Percentiles rank a stretch among this genome's conserved stretches.
These are phyloP conservation scores for Nematodospora anomalae DNA, from an alignment of 1,139 yeast species.

Conservation along the genomic window DNA sequence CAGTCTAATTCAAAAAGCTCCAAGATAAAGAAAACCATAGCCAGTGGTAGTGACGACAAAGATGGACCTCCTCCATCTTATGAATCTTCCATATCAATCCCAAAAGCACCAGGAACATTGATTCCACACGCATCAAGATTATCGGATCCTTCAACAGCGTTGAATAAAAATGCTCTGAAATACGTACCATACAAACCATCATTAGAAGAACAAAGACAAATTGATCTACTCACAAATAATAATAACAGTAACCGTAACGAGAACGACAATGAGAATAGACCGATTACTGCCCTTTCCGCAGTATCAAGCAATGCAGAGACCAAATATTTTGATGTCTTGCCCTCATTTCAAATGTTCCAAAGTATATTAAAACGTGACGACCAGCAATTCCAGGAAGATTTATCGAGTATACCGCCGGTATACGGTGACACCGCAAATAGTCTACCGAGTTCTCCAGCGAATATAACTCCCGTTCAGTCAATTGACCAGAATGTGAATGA, in stretches of 20 bases:
- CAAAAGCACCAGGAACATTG: no score
- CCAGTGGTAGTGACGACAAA: background rate
- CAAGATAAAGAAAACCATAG: background rate
- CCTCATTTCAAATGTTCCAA: slow-evolving; percentile 65
- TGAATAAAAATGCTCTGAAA: no score
- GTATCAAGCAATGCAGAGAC: slow-evolving; percentile 36
- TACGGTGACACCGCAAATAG: slow-evolving; percentile 38
- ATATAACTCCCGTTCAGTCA: slow-evolving; percentile 8
- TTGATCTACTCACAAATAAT: slow-evolving; percentile 24
- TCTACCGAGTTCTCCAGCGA: slow-evolving; percentile 25
- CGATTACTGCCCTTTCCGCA: slow-evolving; percentile 24
- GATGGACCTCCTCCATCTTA: background rate
- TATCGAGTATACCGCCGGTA: slow-evolving; percentile 38
- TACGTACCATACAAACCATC: slow-evolving; percentile 38
- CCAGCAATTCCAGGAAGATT: slow-evolving; percentile 41
- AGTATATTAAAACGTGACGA: slow-evolving; percentile 52
- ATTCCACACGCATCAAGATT: no score
- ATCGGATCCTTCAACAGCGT: no score
- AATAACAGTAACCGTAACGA: slow-evolving; percentile 2
- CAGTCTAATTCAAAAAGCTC: background rate
- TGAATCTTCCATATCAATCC: background rate
- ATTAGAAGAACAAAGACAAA: slow-evolving; percentile 36
- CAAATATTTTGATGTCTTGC: slow-evolving; percentile 54
- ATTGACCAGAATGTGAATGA: slow-evolving; percentile 21
- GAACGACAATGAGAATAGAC: slow-evolving; percentile 1